A percentile compares a stretch with the other conserved stretches of the same genome.
phyloP scores from a whole-genome alignment of 2,329 filamentous ascomycete species.

The Parafenestella ontariensis region DNA sequence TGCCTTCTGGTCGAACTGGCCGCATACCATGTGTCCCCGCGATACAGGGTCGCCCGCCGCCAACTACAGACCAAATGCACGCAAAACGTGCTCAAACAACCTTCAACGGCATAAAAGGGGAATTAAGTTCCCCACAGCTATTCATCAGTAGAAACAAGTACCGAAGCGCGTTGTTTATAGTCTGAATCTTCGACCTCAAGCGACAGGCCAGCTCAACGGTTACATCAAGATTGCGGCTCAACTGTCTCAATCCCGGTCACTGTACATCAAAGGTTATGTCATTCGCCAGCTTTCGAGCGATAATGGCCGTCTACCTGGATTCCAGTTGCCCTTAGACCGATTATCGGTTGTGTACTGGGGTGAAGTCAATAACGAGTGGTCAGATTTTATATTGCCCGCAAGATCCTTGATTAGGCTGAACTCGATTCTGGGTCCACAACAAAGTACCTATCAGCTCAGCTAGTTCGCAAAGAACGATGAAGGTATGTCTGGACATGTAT shows the following conservation, averaged over 20 bases:
- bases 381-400: conserved; percentile 36
- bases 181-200: not conserved
- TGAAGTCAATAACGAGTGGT: conserved; percentile 20
- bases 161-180: not conserved
- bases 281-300: conserved; percentile 16
- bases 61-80: not conserved
- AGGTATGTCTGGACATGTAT: not conserved
- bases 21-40: not conserved
- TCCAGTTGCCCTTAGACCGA: conserved; percentile 4
- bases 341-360: conserved; percentile 7
- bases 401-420: conserved; percentile 40
- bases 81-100: not conserved
- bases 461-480: not conserved
- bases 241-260: conserved; percentile 19
- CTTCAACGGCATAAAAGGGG: not conserved
- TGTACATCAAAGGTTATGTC: conserved; percentile 7
- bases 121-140: not conserved
- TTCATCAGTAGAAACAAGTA: not conserved
- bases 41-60: not conserved
- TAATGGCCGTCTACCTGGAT: conserved; percentile 17
- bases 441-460: conserved; percentile 2
- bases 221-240: conserved; percentile 30
- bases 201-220: not conserved
- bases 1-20: not conserved
- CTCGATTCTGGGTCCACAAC: conserved; percentile 15